Base-by-base conservation (phyloP, 2,329 filamentous ascomycete genomes). In the Chaetoscypha palmicola region DNA sequence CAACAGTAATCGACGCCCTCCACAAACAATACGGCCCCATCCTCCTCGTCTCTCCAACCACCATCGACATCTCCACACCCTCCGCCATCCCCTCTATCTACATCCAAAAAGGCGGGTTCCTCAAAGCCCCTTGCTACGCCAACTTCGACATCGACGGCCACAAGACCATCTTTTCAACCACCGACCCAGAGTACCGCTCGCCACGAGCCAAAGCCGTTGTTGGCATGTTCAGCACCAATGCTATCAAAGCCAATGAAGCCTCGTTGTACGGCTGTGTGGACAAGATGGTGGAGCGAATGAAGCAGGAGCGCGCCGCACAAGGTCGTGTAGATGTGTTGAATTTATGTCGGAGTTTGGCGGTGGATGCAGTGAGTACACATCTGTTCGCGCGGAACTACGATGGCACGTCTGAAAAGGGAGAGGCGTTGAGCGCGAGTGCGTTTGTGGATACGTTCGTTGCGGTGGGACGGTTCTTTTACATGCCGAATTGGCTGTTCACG, bases 121-220 rank as follows among this genome's bases (percentile, higher is more conserved):
- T 60, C 0, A 79, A 79, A 54, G 65, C 71, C 1, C 51, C 57
- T 0, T 70, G 65, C 45, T 79, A 79, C 54, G 58, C 59, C 1
- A 79, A 78, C 49, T 78, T 78, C 51, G 71, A 77, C 46, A 72
- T 77, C 14, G 74, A 77, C 50, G 72, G 71, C 1, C 70, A 73
- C 51, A 58, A 66, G 21, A 73, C 72, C 1, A 71, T 79, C 26
- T 79, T 79, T 59, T 72, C 68, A 3, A 67, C 64, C 0, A 61
- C 65, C 14, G 64, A 69, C 43, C 59, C 57, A 3, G 62, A 62
- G 2, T 60, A 69, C 33, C 56, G 73, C 9, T 65, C 64, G 2
- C 49, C 58, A 3, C 59, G 73, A 35, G 71, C 70, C 10, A 76
- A 75, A 54, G 68, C 69, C 12, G 71, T 77, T 0, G 57, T 66